Evolutionary conservation across 2,329 filamentous ascomycete genomes (phyloP), one percentile per base, ranked within the genome.

Genomic region (Penicillium rolfsii): DNA sequence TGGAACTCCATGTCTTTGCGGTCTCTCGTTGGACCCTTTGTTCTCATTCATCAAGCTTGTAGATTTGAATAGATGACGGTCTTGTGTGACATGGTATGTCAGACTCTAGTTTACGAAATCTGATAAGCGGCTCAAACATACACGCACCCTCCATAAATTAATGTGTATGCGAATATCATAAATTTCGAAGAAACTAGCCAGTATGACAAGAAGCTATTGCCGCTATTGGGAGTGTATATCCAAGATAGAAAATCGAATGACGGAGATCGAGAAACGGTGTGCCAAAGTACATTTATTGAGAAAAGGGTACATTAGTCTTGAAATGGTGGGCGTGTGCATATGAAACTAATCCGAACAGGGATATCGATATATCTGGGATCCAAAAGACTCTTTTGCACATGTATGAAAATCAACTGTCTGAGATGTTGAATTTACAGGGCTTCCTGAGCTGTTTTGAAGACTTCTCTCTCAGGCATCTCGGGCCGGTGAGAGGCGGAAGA

Each of bases 401-500:
- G 33, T 16, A 46, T 28, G 33, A 16, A 22, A 56, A 14, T 12
- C 1, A 12, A 5, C 9, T 19, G 9, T 30, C 14, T 2, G 22
- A 28, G 36, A 3, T 8, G 24, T 38, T 7, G n/a, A 22, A 12
- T 16, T 43, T 53, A 64, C 9, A 58, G 48, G 24, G 6, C 11
- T 36, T 73, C 70, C 1, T 71, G 55, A 1, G 71, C 72, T n/a
- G 71, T 73, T 49, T 65, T 71, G 49, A 71, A 74, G 6, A 64
- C 64, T n/a, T 74, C 73, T 1, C 69, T 65, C 12, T 70, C 69
- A n/a, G 64, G 65, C 66, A 74, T 70, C 5, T 64, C 64, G 7
- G 73, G 73, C 9, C 71, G 66, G 50, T 59, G 53, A 6, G 61
- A 59, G 4, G 50, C 59, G 30, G 63, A 63, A 24, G 54, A 45